phyloP scores from a whole-genome alignment of 495 filamentous ascomycete species.

The Aspergillus asperescens region DNA sequence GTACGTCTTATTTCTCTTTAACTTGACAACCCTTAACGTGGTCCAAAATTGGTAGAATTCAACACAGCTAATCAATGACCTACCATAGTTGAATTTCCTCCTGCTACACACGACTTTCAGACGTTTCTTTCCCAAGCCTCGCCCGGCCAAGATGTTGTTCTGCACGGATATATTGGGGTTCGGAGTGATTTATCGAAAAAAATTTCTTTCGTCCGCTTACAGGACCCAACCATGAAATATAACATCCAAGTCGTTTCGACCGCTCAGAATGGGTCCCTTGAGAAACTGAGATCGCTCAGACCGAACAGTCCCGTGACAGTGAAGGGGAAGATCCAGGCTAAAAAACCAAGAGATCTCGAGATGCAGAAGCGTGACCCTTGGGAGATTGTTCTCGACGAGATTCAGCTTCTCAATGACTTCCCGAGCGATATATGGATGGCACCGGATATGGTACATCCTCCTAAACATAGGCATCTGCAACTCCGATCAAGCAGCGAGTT shows the following conservation, averaged over 20 bases:
- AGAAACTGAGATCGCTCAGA: slow-evolving; percentile 43
- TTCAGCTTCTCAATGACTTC: slow-evolving; percentile 69
- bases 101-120: slow-evolving; percentile 44
- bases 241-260: slow-evolving; percentile 52
- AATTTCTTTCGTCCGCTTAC: slow-evolving; percentile 63
- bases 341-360: slow-evolving; percentile 30
- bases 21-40: not conserved
- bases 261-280: slow-evolving; percentile 38
- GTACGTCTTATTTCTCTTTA: slow-evolving; percentile 22
- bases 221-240: slow-evolving; percentile 43
- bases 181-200: slow-evolving; percentile 59
- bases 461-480: slow-evolving; percentile 76
- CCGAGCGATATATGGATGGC: slow-evolving; percentile 70
- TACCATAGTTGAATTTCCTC: slow-evolving; percentile 48
- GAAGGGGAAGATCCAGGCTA: slow-evolving; percentile 44
- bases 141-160: slow-evolving; percentile 47
- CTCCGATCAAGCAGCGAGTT: slow-evolving; percentile 64
- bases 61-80: not conserved
- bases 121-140: slow-evolving; percentile 36
- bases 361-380: slow-evolving; percentile 33
- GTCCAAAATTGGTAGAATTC: not conserved
- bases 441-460: slow-evolving; percentile 62
- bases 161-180: slow-evolving; percentile 69
- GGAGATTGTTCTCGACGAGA: slow-evolving; percentile 58
- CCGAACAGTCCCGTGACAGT: slow-evolving; percentile 50